Evolutionary conservation across 139 green algal genomes (phyloP).

Genomic region (Tetraselmis striata): DNA sequence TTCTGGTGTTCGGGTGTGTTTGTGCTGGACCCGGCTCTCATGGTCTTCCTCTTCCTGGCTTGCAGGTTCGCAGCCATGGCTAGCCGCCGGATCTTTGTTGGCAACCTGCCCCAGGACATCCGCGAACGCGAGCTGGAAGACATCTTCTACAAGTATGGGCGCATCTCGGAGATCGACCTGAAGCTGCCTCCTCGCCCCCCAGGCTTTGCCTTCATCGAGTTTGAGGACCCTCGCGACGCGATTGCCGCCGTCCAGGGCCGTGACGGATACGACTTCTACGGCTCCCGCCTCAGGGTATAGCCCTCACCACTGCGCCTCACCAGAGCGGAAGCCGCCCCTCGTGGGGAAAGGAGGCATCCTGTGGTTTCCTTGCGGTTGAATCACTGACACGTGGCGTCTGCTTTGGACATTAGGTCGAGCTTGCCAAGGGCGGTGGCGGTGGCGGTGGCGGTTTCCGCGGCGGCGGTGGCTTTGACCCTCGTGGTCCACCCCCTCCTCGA

Average conservation of each 20-base stretch:
- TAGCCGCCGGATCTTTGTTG: constrained; percentile 52
- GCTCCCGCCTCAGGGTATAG: constrained; percentile 66
- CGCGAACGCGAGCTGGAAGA: constrained; percentile 80
- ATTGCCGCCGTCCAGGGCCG: constrained; percentile 75
- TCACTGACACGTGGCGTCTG: too few relatives aligned
- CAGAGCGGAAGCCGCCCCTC: constrained; percentile 17
- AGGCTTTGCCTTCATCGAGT: constrained; percentile 85
- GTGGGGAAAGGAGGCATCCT: too few relatives aligned
- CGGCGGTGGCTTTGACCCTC: neutral
- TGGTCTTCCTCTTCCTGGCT: too few relatives aligned
- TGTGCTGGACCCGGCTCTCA: too few relatives aligned
- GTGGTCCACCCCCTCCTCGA: neutral
- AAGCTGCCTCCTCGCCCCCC: constrained; percentile 76
- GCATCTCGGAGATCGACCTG: constrained; percentile 74
- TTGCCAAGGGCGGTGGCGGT: neutral
- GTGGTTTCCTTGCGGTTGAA: too few relatives aligned
- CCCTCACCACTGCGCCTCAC: too few relatives aligned
- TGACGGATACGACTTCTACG: constrained; percentile 86
- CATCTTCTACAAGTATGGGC: constrained; percentile 83
- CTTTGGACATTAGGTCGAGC: too few relatives aligned
- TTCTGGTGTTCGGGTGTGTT: too few relatives aligned
- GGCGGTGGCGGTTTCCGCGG: constrained; percentile 1
- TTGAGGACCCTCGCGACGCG: constrained; percentile 69
- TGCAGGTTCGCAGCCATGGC: too few relatives aligned
- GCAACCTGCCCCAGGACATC: constrained; percentile 81